Conservation (phyloP, 2,329 filamentous ascomycete genomes). For the Daldinia sp. region DNA sequence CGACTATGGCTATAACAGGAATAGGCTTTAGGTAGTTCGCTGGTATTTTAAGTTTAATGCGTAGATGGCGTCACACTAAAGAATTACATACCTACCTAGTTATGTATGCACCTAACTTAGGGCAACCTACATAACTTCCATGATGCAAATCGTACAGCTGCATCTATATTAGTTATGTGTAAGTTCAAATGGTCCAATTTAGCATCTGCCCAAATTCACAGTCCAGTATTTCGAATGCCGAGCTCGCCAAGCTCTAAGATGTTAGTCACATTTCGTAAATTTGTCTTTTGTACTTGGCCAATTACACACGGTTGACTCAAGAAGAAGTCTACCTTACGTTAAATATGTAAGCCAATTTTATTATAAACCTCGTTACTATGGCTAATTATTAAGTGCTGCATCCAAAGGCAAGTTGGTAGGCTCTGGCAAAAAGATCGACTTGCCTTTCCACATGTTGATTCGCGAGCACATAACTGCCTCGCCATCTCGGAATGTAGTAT, state of each 20-base stretch:
- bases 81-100: no score
- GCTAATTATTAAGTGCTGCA: not conserved
- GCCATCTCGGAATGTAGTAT: conserved; percentile 21
- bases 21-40: not conserved
- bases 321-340: no score
- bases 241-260: not conserved
- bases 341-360: not conserved
- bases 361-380: not conserved
- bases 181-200: not conserved
- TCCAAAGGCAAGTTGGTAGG: not conserved
- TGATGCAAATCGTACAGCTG: not conserved
- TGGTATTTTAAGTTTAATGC: not conserved
- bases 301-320: no score
- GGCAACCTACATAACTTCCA: not conserved
- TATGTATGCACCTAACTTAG: not conserved
- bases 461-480: conserved; percentile 22
- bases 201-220: not conserved
- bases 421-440: conserved; percentile 16
- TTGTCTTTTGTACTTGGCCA: no score
- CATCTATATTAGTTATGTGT: not conserved
- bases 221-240: conserved; percentile 3
- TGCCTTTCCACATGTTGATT: conserved; percentile 20
- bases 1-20: not conserved
- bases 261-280: not conserved
- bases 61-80: conserved; percentile 1